phyloP scores from a whole-genome alignment of 768 basidiomycete species.

The Mycena vitilis region DNA sequence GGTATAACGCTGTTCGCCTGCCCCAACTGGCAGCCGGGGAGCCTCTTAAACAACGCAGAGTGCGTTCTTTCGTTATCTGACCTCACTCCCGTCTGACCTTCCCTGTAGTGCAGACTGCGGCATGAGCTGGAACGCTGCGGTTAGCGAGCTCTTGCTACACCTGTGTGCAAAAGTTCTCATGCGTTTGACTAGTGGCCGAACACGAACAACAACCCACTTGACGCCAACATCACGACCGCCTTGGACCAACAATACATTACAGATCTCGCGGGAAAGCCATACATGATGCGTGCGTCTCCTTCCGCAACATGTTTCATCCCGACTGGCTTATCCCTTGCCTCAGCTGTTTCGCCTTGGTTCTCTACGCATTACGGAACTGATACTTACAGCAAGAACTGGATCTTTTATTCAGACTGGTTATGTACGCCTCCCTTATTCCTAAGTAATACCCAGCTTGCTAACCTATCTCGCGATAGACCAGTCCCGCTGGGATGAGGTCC shows the following conservation, averaged over 20 bases:
- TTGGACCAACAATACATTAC: not conserved
- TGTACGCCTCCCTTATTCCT: too few relatives aligned
- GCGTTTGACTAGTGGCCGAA: not conserved
- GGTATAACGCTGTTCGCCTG: not conserved
- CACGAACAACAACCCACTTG: not conserved
- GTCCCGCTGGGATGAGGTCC: not conserved
- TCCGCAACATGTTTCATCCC: too few relatives aligned
- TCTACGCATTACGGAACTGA: not conserved
- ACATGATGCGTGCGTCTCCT: constrained; percentile 3
- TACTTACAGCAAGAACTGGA: constrained; percentile 5
- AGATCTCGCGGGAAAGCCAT: not conserved
- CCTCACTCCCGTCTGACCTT: not conserved
- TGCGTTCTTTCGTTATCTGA: not conserved
- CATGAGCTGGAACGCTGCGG: constrained; percentile 4
- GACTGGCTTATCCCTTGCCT: not conserved
- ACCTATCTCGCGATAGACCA: not conserved
- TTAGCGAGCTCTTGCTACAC: not conserved
- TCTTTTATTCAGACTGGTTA: not conserved
- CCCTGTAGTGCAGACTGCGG: constrained; percentile 5
- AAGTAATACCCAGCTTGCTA: too few relatives aligned
- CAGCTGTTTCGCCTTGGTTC: constrained; percentile 4
- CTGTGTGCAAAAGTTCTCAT: not conserved
- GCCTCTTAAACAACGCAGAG: constrained; percentile 1
- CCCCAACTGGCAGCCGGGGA: constrained; percentile 6
- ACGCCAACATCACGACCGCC: not conserved